A percentile compares a stretch with the other conserved stretches of the same genome.
Conservation (phyloP, 2,329 filamentous ascomycete species). For the Exserohilum rostratum region DNA sequence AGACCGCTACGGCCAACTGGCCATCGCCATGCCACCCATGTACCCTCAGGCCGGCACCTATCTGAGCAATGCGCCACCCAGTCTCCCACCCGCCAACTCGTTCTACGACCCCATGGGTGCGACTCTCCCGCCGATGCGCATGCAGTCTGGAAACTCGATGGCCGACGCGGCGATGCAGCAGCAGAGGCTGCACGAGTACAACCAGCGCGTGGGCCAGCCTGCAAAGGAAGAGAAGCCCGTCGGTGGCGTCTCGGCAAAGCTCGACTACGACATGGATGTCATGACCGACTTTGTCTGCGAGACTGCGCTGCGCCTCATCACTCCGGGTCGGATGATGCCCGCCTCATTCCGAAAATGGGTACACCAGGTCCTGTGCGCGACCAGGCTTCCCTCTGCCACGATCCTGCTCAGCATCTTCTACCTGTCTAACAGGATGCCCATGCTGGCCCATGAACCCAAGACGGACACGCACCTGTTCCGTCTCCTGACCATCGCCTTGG, state of each 20-base stretch:
- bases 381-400: conserved; percentile 85
- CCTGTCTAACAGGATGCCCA: conserved; percentile 80
- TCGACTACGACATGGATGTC: conserved; percentile 95
- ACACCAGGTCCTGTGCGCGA: conserved; percentile 86
- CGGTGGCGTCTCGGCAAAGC: conserved; percentile 88
- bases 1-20: conserved; percentile 54
- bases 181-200: conserved; percentile 50
- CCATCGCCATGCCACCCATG: conserved; percentile 48
- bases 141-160: conserved; percentile 47
- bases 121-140: conserved; percentile 56
- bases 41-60: conserved; percentile 50
- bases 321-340: conserved; percentile 66
- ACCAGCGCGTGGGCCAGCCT: conserved; percentile 47
- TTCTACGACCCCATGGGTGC: conserved; percentile 55
- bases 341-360: conserved; percentile 90
- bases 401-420: conserved; percentile 92
- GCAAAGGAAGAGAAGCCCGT: conserved; percentile 69
- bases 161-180: conserved; percentile 47
- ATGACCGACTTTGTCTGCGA: conserved; percentile 96
- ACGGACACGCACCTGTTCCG: conserved; percentile 78
- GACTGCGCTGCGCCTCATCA: conserved; percentile 77
- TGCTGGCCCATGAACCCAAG: conserved; percentile 62
- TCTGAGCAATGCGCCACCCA: conserved; percentile 44
- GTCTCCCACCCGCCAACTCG: conserved; percentile 44
- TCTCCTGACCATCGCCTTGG: conserved; percentile 81